Evolutionary conservation across 805 yeast species (phyloP).

Genomic region (Wickerhamomyces alni): DNA sequence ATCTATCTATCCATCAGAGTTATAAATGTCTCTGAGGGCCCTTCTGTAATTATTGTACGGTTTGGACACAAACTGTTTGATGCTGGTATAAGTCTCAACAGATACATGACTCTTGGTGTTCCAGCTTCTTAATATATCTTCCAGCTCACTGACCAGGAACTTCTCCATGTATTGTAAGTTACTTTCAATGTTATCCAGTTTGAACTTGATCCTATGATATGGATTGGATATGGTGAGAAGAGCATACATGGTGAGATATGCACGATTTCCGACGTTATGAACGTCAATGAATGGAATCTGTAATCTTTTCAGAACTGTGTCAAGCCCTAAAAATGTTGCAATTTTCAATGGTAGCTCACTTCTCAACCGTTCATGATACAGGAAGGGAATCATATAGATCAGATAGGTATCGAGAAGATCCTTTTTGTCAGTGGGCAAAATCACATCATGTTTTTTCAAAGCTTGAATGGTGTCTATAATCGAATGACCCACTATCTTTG

Average conservation of each 20-base stretch:
- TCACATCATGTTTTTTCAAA: constrained; percentile 1
- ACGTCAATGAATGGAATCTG: constrained; percentile 11
- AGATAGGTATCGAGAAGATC: constrained; percentile 9
- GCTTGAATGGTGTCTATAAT: constrained; percentile 1
- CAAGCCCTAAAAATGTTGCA: constrained; percentile 5
- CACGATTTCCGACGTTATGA: constrained; percentile 14
- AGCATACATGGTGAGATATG: constrained; percentile 11
- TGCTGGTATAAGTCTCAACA: background rate
- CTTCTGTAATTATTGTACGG: no score
- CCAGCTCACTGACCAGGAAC: constrained; percentile 5
- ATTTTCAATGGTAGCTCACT: constrained; percentile 1
- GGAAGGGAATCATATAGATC: constrained; percentile 11
- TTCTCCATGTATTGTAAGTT: constrained; percentile 12
- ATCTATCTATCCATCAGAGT: background rate
- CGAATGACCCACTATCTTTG: constrained; percentile 5
- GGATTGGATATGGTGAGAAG: constrained; percentile 14
- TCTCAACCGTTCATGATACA: background rate
- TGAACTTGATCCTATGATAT: constrained; percentile 10
- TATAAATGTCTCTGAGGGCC: background rate
- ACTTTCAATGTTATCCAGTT: constrained; percentile 10
- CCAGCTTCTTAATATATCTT: constrained; percentile 20
- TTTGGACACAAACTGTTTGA: background rate
- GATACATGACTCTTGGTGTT: constrained; percentile 12
- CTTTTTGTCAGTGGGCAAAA: constrained; percentile 1
- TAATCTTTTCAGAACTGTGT: constrained; percentile 11